Conservation (phyloP, 2,329 filamentous ascomycete species). For the Nannizziopsis arthrosporioides region DNA sequence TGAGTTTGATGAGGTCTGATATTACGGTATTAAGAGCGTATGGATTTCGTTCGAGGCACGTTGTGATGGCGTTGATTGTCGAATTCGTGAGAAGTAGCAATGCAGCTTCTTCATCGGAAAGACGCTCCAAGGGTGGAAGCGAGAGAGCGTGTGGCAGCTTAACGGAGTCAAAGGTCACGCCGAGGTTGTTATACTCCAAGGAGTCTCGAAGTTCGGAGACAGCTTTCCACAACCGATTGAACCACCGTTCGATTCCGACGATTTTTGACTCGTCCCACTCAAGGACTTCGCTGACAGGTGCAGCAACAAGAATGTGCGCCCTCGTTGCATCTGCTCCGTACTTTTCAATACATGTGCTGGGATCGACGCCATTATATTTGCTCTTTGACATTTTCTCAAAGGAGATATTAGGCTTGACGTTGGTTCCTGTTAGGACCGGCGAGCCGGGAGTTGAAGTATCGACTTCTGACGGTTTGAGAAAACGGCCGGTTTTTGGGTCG, state of each 20-base stretch:
- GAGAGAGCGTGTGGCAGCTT: conserved; percentile 18
- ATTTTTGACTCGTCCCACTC: conserved; percentile 84
- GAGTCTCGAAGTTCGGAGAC: conserved; percentile 31
- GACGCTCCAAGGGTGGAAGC: conserved; percentile 22
- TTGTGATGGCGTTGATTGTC: conserved; percentile 55
- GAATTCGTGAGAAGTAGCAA: conserved; percentile 57
- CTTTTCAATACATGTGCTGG: conserved; percentile 55
- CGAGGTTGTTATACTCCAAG: conserved; percentile 18
- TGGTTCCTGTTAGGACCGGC: conserved; percentile 53
- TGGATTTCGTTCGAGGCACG: conserved; percentile 56
- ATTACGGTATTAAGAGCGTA: conserved; percentile 73
- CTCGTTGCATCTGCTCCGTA: conserved; percentile 76
- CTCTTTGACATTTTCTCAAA: conserved; percentile 95
- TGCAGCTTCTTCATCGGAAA: conserved; percentile 29
- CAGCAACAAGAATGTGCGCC: conserved; percentile 81
- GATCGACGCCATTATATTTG: conserved; percentile 84
- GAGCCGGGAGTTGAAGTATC: conserved; percentile 46
- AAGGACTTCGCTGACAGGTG: conserved; percentile 68
- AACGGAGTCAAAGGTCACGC: conserved; percentile 18
- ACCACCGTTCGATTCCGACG: conserved; percentile 68
- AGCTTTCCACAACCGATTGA: conserved; percentile 54
- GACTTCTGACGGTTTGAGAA: conserved; percentile 65
- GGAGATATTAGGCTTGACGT: conserved; percentile 47
- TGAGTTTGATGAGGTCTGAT: conserved; percentile 70
- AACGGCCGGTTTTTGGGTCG: conserved; percentile 61